Conservation (phyloP, 1,139 yeast species). For the Yamadazyma aaseri region DNA sequence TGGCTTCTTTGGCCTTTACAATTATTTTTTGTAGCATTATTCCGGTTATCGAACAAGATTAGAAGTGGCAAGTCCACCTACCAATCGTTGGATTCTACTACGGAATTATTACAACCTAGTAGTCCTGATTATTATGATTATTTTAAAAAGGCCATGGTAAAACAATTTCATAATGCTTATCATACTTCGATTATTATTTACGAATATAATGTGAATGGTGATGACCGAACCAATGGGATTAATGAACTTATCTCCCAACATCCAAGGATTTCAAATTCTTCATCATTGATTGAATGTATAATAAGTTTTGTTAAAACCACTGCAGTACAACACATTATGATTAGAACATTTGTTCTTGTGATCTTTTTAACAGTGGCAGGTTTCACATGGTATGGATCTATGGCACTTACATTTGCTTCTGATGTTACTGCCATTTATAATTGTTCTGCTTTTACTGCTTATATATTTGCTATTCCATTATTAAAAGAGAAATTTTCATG, state of each 20-base stretch:
- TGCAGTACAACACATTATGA: conserved; percentile 49
- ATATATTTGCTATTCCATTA: conserved; percentile 77
- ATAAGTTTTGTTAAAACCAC: conserved; percentile 38
- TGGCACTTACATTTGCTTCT: conserved; percentile 76
- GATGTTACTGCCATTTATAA: conserved; percentile 90
- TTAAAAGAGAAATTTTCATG: conserved; percentile 64
- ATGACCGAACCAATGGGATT: conserved; percentile 35
- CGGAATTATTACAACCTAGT: conserved; percentile 23
- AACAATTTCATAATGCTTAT: conserved; percentile 50
- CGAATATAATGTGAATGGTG: conserved; percentile 39
- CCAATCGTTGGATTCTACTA: conserved; percentile 28
- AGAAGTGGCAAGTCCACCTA: conserved; percentile 17
- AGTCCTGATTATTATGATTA: conserved; percentile 25
- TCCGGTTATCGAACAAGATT: conserved; percentile 22
- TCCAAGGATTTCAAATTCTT: conserved; percentile 40
- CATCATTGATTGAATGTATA: conserved; percentile 37
- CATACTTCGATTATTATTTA: conserved; percentile 52
- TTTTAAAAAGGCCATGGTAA: conserved; percentile 41
- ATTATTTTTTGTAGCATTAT: conserved; percentile 45
- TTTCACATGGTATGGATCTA: conserved; percentile 82
- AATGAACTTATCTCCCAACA: conserved; percentile 37
- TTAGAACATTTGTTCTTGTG: conserved; percentile 46
- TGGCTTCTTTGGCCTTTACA: conserved; percentile 73
- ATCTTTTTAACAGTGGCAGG: conserved; percentile 73
- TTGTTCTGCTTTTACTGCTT: conserved; percentile 86